phyloP scores from a whole-genome alignment of 495 filamentous ascomycete genomes.

The Lepidopterella palustris region DNA sequence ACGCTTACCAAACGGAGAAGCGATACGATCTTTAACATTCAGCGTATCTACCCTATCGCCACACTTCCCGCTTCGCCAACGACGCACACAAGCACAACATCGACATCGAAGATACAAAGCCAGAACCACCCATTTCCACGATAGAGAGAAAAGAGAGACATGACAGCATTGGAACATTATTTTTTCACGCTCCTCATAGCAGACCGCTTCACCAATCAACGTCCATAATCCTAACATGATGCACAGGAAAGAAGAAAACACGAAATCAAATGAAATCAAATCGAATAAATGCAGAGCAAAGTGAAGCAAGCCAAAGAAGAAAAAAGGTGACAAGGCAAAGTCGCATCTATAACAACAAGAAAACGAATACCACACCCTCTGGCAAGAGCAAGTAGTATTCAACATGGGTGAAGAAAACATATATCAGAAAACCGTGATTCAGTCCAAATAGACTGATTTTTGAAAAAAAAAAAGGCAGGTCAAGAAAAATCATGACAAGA shows the following conservation, averaged over 20 bases:
- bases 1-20: too few species aligned
- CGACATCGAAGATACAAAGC: neutral
- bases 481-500: neutral
- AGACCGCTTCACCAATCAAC: too few species aligned
- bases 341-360: neutral
- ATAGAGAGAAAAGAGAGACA: constrained; percentile 4
- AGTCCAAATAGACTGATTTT: too few species aligned
- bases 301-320: too few species aligned
- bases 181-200: too few species aligned
- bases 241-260: too few species aligned
- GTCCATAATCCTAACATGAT: too few species aligned
- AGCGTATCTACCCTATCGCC: neutral
- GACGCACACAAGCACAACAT: neutral
- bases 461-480: neutral
- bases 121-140: neutral
- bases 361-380: neutral
- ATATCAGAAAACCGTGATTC: too few species aligned
- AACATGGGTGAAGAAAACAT: neutral
- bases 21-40: too few species aligned
- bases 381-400: neutral
- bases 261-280: too few species aligned
- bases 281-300: too few species aligned
- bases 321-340: too few species aligned
- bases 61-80: neutral
- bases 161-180: neutral